A percentile compares a stretch with the other conserved stretches of the same genome.
These are phyloP conservation scores for Rugonectria rugulosa DNA, from an alignment of 2,329 filamentous ascomycete genomes.

Conservation along the genomic window DNA sequence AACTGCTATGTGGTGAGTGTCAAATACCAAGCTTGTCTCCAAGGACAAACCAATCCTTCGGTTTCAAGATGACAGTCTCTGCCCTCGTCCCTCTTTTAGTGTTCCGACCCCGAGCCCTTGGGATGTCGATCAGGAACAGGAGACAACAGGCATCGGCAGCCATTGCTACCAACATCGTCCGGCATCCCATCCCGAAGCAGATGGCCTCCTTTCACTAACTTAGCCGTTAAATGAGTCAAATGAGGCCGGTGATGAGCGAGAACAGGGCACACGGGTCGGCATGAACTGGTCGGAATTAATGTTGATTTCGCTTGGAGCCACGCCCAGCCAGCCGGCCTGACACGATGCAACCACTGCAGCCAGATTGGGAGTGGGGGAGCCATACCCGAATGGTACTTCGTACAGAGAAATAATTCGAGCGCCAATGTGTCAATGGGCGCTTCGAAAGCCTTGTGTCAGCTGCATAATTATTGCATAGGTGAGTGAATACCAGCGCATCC, in stretches of 20 bases:
- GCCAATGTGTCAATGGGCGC: constrained; percentile 4
- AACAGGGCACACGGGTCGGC: constrained; percentile 14
- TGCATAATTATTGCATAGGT: too few species aligned
- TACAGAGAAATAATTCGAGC: constrained; percentile 16
- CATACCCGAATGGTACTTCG: constrained; percentile 17
- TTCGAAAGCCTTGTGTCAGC: not conserved
- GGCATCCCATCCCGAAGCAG: constrained; percentile 3
- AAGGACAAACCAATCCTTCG: constrained; percentile 14
- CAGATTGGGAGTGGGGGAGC: constrained; percentile 4
- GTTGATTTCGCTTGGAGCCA: constrained; percentile 32
- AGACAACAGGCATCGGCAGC: constrained; percentile 4
- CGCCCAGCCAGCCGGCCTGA: constrained; percentile 16
- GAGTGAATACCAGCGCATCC: too few species aligned
- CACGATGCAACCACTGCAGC: constrained; percentile 21
- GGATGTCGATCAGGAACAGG: constrained; percentile 4
- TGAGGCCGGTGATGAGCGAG: constrained; percentile 7
- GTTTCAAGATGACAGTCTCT: constrained; percentile 8
- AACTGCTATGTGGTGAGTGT: not conserved
- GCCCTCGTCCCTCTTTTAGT: not conserved
- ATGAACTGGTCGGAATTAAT: constrained; percentile 25
- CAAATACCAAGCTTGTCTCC: not conserved
- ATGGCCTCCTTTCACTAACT: not conserved
- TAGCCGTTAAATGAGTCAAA: not conserved
- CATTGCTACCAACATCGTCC: not conserved
- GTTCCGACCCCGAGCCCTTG: not conserved